Evolutionary conservation across 805 yeast species (phyloP).

Genomic region (Candida pseudofarinosa): DNA sequence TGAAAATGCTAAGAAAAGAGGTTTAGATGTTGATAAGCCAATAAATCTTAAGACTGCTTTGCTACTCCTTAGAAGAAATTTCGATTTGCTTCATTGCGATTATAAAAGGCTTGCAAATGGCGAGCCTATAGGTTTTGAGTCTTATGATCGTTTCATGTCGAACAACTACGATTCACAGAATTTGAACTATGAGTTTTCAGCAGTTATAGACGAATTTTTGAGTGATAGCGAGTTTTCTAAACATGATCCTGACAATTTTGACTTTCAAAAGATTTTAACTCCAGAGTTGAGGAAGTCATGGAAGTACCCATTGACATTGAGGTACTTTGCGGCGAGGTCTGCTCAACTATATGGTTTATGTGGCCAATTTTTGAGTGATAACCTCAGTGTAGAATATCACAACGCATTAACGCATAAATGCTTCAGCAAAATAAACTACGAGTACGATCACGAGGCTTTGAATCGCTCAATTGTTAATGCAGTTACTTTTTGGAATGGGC

Average conservation of each 20-base stretch:
- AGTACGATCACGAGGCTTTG: conserved; percentile 31
- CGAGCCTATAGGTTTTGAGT: conserved; percentile 33
- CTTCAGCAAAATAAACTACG: conserved; percentile 38
- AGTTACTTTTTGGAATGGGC: conserved; percentile 56
- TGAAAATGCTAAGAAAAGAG: conserved; percentile 45
- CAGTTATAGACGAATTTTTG: conserved; percentile 1
- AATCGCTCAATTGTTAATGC: conserved; percentile 27
- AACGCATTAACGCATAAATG: conserved; percentile 26
- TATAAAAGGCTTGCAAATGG: conserved; percentile 46
- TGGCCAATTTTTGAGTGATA: conserved; percentile 29
- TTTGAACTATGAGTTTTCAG: conserved; percentile 4
- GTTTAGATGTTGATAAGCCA: conserved; percentile 46
- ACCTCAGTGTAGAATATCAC: conserved; percentile 53
- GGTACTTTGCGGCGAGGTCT: conserved; percentile 52
- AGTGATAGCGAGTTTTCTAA: conserved; percentile 8
- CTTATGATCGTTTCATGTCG: conserved; percentile 29
- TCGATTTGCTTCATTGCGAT: conserved; percentile 36
- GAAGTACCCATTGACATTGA: conserved; percentile 52
- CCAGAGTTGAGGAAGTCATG: conserved; percentile 37
- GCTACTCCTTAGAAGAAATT: conserved; percentile 34
- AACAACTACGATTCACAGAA: background rate
- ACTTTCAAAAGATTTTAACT: conserved; percentile 15
- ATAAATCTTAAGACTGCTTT: conserved; percentile 40
- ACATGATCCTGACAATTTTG: conserved; percentile 15
- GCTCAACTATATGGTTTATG: conserved; percentile 43